These are phyloP conservation scores for Neopestalotiopsis rosae DNA, from an alignment of 2,329 filamentous ascomycete species.

Conservation along the genomic window DNA sequence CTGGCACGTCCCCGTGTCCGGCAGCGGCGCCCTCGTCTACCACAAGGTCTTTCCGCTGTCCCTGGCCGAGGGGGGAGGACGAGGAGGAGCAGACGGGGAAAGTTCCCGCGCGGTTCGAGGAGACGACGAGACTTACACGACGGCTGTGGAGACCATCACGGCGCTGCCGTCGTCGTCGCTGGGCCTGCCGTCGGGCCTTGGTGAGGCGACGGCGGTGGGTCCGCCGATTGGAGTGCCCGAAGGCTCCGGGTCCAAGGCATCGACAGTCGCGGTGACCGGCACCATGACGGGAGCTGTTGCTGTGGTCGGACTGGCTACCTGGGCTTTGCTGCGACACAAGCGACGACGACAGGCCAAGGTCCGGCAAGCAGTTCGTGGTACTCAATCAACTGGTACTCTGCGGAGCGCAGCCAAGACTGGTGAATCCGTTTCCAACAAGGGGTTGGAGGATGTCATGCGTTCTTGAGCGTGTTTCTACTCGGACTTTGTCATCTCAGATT, in stretches of 20 bases:
- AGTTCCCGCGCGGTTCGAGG: not conserved
- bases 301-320: not conserved
- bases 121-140: not conserved
- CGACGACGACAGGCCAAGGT: too few relatives aligned
- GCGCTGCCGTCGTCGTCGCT: not conserved
- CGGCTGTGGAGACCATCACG: too few relatives aligned
- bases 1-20: not conserved
- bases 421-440: too few relatives aligned
- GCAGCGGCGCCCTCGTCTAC: constrained; percentile 11
- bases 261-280: not conserved
- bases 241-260: not conserved
- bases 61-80: not conserved
- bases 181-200: too few relatives aligned
- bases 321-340: not conserved
- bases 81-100: too few relatives aligned
- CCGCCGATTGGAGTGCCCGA: not conserved
- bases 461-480: too few relatives aligned
- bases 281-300: not conserved
- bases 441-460: too few relatives aligned
- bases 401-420: too few relatives aligned
- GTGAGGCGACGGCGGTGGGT: not conserved
- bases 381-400: too few relatives aligned
- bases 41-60: constrained; percentile 18
- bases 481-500: too few relatives aligned
- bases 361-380: too few relatives aligned